Base-by-base conservation (phyloP, 177 flowering plant species). In the Vitis hybrid region DNA sequence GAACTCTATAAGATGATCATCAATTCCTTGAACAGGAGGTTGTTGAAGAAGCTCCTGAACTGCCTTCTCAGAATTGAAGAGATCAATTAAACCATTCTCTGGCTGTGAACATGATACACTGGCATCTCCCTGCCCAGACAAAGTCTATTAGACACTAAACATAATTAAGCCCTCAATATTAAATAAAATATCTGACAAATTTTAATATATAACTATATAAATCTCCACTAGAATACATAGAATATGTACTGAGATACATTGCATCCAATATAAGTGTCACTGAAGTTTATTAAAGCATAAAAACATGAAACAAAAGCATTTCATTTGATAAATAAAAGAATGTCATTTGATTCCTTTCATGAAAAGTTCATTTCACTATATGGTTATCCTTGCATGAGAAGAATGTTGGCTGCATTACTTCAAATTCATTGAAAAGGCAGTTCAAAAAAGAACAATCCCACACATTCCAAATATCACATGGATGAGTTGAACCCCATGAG, bases 1-100 rank as follows among this genome's bases (percentile, higher is more conserved):
- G 77, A 93, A 96, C 82, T 96, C 99, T 69, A 87, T 66, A 60
- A 92, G 95, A 83, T 96, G 94, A 26, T 92, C 97, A 80, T 96
- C 99, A 68, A 68, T 71, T 66, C 84, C 93, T 48, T 79, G 82
- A 58, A 76, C 70, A 75, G 86, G 81, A 72, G 88, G 79, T 66
- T 76, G 84, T 74, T 85, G 89, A 74, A 89, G 81, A 73, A 89
- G 70, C 49, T 95, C 97, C 67, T 84, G 79, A 52, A 85, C 82
- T 51, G 85, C 83, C 69, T 81, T 89, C 74, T 88, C 96, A 15
- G 93, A 83, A 70, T 82, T 83, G 67, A 80, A 33, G 11, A 75
- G 56, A 74, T 81, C 87, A 57, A 57, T 53, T 68, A 60, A 74
- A 66, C 93, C 94, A 77, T 90, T 88, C 66, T 89, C 98, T 59